Evolutionary conservation across 2,329 filamentous ascomycete species (phyloP), one percentile per base, ranked within the genome.

Genomic region (Botrytis porri): DNA sequence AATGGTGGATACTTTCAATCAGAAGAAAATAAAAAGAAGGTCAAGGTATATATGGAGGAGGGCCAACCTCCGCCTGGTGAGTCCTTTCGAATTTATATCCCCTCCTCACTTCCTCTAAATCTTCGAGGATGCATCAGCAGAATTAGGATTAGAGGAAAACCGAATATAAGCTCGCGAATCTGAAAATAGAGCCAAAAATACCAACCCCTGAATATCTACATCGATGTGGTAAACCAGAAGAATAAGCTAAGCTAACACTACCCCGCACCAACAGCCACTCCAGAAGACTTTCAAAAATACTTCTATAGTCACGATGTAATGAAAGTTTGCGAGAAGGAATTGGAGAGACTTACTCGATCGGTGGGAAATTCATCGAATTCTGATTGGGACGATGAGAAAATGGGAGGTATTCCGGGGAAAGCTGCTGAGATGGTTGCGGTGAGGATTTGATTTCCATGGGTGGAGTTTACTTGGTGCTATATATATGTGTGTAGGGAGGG

Each of bases 251-350:
- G n/a, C 66, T 69, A n/a, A 69, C 12, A n/a, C 1, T 4, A 35
- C 22, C 16, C 22, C 8, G 25, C 10, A 64, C 29, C 61, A 63
- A 51, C 8, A 69, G 63, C 4, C 25, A 69, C 22, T 1, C 35
- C 70, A 2, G 29, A 29, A 61, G 70, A 67, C 8, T 67, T 45
- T n/a, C 35, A 35, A 2, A 32, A 60, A 22, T 60, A 69, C 8
- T 69, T 69, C 22, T 72, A 62, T 22, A 25, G 43, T 20, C n/a
- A 72, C 18, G 63, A 72, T 61, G 71, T 72, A 2, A 14, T 10
- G 9, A 39, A 66, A 18, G 41, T 14, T 4, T 51, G 54, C 20
- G 16, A 63, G 43, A 7, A 41, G 25, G 59, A 70, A 60, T 29
- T 61, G 20, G n/a, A 45, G 54, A 61, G 37, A n/a, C 48, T 51